Percentiles rank a stretch among this genome's conserved stretches.
phyloP scores from a whole-genome alignment of 2,329 filamentous ascomycete species.

The Pseudocercospora macadamiae region DNA sequence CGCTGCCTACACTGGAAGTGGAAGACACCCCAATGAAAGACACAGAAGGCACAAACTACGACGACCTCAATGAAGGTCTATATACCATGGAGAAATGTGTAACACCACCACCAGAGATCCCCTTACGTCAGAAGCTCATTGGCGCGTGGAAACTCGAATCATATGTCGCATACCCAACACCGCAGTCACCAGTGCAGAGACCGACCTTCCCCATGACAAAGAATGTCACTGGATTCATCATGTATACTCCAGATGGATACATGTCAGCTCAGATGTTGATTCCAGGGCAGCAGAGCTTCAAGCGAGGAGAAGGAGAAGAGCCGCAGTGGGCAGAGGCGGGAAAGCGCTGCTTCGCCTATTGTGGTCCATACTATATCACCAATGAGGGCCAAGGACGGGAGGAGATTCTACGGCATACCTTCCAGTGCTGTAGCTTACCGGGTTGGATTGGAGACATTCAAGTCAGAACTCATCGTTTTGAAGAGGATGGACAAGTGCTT shows the following conservation, averaged over 20 bases:
- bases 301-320: constrained; percentile 42
- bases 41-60: constrained; percentile 33
- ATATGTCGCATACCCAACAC: constrained; percentile 43
- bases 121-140: constrained; percentile 39
- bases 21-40: constrained; percentile 22
- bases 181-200: constrained; percentile 38
- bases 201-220: constrained; percentile 43
- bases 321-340: constrained; percentile 44
- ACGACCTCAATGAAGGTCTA: constrained; percentile 39
- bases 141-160: constrained; percentile 44
- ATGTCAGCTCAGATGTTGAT: constrained; percentile 44
- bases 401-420: constrained; percentile 41
- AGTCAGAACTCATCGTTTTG: constrained; percentile 41
- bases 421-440: constrained; percentile 43
- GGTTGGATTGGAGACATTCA: constrained; percentile 45
- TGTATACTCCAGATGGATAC: constrained; percentile 45
- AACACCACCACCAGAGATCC: constrained; percentile 34
- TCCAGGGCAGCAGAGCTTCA: constrained; percentile 42
- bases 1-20: constrained; percentile 17
- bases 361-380: constrained; percentile 43
- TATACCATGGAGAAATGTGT: constrained; percentile 36
- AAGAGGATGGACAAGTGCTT: constrained; percentile 43
- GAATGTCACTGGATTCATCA: constrained; percentile 42
- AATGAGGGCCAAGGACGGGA: constrained; percentile 39
- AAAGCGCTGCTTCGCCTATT: constrained; percentile 42